Base-by-base conservation (phyloP, 345 rosid genomes). In the Clarkia xantiana region DNA sequence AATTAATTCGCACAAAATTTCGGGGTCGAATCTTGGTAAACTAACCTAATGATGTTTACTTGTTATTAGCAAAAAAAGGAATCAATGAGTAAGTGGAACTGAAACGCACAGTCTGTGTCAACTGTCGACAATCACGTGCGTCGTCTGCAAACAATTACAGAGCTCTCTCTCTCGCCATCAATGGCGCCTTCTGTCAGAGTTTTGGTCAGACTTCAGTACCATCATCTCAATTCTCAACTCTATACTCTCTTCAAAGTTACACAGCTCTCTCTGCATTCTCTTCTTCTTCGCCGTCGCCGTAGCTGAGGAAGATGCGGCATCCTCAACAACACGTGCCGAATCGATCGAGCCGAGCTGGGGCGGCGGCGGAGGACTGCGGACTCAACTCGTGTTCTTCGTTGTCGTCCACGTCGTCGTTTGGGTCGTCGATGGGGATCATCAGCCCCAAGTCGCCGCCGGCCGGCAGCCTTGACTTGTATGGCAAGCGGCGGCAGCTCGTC, bases 401-500 rank as follows among this genome's bases (percentile, higher is more conserved):
- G 1, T 55, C 58, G 22, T 29, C 36, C 8, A n/a, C 51, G 46
- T 53, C 57, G 50, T 22, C 49, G 19, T 22, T 42, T 39, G 40
- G 45, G 58, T 57, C 47, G 38, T 47, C 58, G 10, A 51, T 62
- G 41, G 36, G 36, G 7, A 29, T 29, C 36, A 12, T 46, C 17
- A 44, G 66, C 53, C 76, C 75, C 3, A 47, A 19, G 6, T 60
- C 64, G 67, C 72, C 71, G 1, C 81, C 73, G 3, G 66, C 75
- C 20, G 67, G 56, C 13, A 52, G 60, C 44, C 44, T 68, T 13
- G 74, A 76, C 61, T 58, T 73, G 70, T 76, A 57, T 18, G 74
- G 74, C 1, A 76, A 61, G 60, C 58, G 76, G 57, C 49, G 66
- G 54, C 76, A 70, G 60, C 39, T 70, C 63, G 56, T 68, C 25